phyloP scores from a whole-genome alignment of 371 early-diverging fungal genomes.

The Mucor racemosus region DNA sequence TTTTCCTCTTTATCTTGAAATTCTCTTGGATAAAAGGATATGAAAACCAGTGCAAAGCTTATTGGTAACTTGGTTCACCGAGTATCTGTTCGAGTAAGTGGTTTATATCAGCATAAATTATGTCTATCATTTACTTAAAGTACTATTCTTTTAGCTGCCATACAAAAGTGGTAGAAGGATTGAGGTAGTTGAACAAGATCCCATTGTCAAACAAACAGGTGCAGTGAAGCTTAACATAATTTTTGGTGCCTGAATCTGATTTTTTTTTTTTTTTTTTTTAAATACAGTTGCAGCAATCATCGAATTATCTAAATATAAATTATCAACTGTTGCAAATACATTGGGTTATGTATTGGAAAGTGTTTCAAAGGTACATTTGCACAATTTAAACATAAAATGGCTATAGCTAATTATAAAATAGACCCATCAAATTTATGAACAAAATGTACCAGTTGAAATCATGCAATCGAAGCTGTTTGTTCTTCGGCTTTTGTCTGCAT shows the following conservation, averaged over 20 bases:
- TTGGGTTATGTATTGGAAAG: constrained; percentile 65
- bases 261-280: not conserved
- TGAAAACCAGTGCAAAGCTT: constrained; percentile 55
- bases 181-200: constrained; percentile 67
- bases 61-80: constrained; percentile 57
- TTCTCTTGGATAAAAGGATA: constrained; percentile 5
- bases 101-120: not conserved
- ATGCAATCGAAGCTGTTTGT: constrained; percentile 80
- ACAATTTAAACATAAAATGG: no score
- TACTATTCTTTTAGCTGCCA: constrained; percentile 51
- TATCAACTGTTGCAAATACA: constrained; percentile 59
- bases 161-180: constrained; percentile 58
- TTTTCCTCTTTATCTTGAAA: not conserved
- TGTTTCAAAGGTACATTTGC: constrained; percentile 48
- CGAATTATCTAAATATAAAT: constrained; percentile 66
- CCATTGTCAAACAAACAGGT: constrained; percentile 70
- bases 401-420: not conserved
- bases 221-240: not conserved
- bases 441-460: constrained; percentile 63
- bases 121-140: not conserved
- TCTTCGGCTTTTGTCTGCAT: constrained; percentile 73
- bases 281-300: constrained; percentile 61
- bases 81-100: constrained; percentile 55
- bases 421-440: constrained; percentile 50
- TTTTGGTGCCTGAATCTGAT: not conserved